Evolutionary conservation across 148 eudicot species (phyloP).

Genomic region (Arbutus unedo): DNA sequence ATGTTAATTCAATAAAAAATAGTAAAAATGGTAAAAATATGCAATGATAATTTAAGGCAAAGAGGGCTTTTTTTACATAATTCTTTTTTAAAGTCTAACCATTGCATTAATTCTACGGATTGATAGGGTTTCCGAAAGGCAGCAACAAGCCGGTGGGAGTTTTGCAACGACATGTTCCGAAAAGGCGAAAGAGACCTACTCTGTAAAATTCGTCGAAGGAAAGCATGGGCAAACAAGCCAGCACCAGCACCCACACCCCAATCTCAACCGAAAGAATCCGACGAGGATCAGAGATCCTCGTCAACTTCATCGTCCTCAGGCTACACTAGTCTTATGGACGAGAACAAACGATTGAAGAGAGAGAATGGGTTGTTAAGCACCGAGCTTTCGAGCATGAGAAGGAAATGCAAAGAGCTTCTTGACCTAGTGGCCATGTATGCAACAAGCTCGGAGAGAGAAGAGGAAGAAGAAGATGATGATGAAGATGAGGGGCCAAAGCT

Average conservation of each 20-base stretch:
- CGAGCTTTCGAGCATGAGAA: slow-evolving; percentile 62
- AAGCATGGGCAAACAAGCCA: slow-evolving; percentile 55
- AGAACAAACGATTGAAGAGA: slow-evolving; percentile 66
- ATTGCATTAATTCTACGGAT: not conserved
- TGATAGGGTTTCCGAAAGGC: slow-evolving; percentile 81
- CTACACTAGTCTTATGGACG: slow-evolving; percentile 50
- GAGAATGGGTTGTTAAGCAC: slow-evolving; percentile 61
- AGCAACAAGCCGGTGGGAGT: slow-evolving; percentile 84
- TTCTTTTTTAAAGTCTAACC: not conserved
- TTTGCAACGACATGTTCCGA: slow-evolving; percentile 72
- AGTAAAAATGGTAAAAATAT: no score
- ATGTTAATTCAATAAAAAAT: no score
- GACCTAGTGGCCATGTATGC: slow-evolving; percentile 48
- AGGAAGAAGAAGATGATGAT: slow-evolving; percentile 18
- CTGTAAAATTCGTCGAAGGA: slow-evolving; percentile 64
- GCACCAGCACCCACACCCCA: slow-evolving; percentile 10
- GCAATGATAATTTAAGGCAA: no score
- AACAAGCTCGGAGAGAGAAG: not conserved
- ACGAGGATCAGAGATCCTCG: slow-evolving; percentile 67
- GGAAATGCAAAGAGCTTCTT: slow-evolving; percentile 67
- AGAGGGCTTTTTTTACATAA: no score
- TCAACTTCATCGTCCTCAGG: slow-evolving; percentile 66
- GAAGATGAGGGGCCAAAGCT: slow-evolving; percentile 43
- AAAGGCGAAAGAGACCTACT: slow-evolving; percentile 60
- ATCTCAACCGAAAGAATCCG: slow-evolving; percentile 22